Conservation (phyloP, 2,329 filamentous ascomycete species). For the Fusarium anguioides region DNA sequence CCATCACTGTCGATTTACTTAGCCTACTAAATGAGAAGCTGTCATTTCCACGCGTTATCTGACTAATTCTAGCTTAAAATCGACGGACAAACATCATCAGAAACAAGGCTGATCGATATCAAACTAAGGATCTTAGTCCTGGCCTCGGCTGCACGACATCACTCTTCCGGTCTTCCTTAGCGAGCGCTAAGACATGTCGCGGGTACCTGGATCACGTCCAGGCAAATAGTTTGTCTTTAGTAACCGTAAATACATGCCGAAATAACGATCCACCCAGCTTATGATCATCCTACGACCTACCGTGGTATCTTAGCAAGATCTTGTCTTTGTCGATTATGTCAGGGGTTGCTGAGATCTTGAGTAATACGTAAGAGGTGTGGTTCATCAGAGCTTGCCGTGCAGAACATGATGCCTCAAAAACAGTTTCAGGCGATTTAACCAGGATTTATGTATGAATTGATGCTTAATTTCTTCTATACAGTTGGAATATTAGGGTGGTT, state of each 20-base stretch:
- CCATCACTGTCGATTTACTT: neutral
- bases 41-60: neutral
- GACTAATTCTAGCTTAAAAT: neutral
- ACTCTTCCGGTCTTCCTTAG: constrained; percentile 15
- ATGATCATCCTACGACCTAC: neutral
- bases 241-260: neutral
- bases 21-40: neutral
- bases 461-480: neutral
- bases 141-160: constrained; percentile 36
- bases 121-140: constrained; percentile 25
- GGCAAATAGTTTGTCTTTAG: neutral
- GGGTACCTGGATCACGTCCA: constrained; percentile 23
- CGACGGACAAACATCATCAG: neutral
- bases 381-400: neutral
- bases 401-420: neutral
- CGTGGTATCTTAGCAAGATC: constrained; percentile 6
- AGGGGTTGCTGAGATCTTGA: constrained; percentile 7
- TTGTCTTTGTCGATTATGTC: neutral
- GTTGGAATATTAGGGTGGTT: neutral
- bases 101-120: constrained; percentile 21
- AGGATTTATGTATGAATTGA: neutral
- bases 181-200: constrained; percentile 13
- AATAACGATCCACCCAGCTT: constrained; percentile 2
- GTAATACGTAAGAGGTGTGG: neutral
- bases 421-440: accelerated